Percentiles rank a stretch among this genome's conserved stretches.
These are phyloP conservation scores for Peterozyma toletana DNA, from an alignment of 805 yeast species.

Conservation along the genomic window DNA sequence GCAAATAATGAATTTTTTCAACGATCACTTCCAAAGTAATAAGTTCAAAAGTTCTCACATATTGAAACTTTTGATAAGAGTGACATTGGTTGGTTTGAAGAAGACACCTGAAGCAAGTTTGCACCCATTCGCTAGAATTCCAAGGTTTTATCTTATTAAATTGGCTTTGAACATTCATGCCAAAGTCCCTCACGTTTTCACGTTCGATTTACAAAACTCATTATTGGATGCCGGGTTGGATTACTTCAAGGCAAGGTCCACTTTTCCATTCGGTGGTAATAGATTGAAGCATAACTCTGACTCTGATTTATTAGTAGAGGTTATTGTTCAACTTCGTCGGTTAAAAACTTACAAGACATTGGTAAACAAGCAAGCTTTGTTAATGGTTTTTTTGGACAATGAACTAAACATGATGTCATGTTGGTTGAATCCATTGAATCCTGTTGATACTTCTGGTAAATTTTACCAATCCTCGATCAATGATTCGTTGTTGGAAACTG, in stretches of 20 bases:
- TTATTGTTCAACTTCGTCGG: conserved; percentile 26
- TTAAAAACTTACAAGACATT: conserved; percentile 19
- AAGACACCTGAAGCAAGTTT: conserved; percentile 52
- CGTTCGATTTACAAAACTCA: conserved; percentile 40
- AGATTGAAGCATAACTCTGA: conserved; percentile 66
- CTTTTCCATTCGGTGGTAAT: conserved; percentile 84
- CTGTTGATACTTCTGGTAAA: conserved; percentile 30
- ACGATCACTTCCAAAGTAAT: conserved; percentile 76
- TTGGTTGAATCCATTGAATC: conserved; percentile 66
- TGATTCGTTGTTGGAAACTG: conserved; percentile 39
- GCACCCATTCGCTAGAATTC: conserved; percentile 76
- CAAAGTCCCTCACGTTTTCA: conserved; percentile 42
- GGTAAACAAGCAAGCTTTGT: conserved; percentile 44
- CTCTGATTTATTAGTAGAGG: conserved; percentile 45
- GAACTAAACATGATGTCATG: conserved; percentile 67
- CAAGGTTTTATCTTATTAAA: conserved; percentile 65
- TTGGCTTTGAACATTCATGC: conserved; percentile 58
- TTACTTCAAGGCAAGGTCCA: conserved; percentile 64
- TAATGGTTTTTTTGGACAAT: conserved; percentile 60
- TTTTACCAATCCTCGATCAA: conserved; percentile 25
- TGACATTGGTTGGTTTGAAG: conserved; percentile 48
- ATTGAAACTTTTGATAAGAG: conserved; percentile 59
- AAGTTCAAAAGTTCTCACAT: conserved; percentile 64
- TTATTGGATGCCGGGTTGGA: conserved; percentile 63
- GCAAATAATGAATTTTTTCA: conserved; percentile 56